These are phyloP conservation scores for Scutellaria baicalensis DNA, from an alignment of 257 asterid species.

Conservation along the genomic window DNA sequence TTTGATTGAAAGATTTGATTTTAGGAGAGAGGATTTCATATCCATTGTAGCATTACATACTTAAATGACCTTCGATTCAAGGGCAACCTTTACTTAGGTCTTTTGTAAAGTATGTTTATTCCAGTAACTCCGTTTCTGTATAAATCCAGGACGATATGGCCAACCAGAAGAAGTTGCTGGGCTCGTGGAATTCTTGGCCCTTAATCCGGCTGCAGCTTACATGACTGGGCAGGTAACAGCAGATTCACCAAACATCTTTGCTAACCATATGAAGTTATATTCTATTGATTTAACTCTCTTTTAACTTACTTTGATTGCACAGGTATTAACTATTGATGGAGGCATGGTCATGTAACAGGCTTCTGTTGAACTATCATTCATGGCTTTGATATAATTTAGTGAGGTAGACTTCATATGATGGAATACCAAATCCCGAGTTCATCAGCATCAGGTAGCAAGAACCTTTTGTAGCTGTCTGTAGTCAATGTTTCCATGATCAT, in stretches of 20 bases:
- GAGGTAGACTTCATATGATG: not conserved
- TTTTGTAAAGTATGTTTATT: not conserved
- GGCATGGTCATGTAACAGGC: constrained; percentile 74
- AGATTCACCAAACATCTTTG: not conserved
- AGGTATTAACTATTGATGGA: constrained; percentile 84
- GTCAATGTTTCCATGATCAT: not conserved
- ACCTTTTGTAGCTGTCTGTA: not conserved
- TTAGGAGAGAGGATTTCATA: not conserved
- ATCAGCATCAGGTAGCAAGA: not conserved
- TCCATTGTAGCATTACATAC: not conserved
- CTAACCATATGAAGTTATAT: not conserved
- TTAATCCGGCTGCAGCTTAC: constrained; percentile 60
- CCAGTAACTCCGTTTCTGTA: not conserved
- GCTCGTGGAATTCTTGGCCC: constrained; percentile 47
- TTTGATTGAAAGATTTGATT: not conserved
- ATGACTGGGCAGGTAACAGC: constrained; percentile 82
- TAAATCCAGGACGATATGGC: constrained; percentile 47
- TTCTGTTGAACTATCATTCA: not conserved
- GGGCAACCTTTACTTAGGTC: not conserved
- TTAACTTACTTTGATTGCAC: constrained; percentile 7
- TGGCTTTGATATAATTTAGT: not conserved
- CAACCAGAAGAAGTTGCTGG: constrained; percentile 55
- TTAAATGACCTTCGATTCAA: not conserved
- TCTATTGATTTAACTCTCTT: not conserved
- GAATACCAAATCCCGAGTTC: not conserved